These are phyloP conservation scores for Chalciporus chontae DNA, from an alignment of 768 basidiomycete genomes.

Conservation along the genomic window DNA sequence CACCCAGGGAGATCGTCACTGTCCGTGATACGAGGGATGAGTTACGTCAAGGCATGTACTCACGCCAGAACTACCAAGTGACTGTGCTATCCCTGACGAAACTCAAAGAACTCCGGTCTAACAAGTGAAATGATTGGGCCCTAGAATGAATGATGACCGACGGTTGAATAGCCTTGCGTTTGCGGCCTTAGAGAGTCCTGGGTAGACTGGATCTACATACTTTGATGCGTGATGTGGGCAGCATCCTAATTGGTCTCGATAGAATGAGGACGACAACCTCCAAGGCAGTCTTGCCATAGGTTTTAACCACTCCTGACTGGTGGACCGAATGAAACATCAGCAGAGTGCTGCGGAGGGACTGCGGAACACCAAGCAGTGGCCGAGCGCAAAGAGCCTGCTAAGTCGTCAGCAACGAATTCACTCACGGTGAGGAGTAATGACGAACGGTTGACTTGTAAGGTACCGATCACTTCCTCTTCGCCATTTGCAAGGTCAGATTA, in stretches of 20 bases:
- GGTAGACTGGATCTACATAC: background rate
- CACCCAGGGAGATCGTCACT: too few relatives aligned
- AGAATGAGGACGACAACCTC: background rate
- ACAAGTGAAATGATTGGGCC: background rate
- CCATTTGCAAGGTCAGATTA: slow-evolving; percentile 85
- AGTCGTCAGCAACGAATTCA: background rate
- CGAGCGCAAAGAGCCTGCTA: background rate
- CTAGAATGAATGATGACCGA: background rate
- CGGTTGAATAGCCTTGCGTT: too few relatives aligned
- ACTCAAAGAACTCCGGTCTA: too few relatives aligned
- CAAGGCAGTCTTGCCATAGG: background rate
- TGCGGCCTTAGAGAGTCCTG: background rate
- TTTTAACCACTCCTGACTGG: background rate
- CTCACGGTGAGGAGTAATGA: background rate
- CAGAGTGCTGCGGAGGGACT: background rate
- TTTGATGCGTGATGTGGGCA: background rate
- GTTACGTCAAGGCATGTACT: too few relatives aligned
- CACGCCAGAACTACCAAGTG: too few relatives aligned
- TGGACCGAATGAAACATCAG: background rate
- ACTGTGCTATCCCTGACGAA: background rate
- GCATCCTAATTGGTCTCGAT: background rate
- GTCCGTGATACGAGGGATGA: too few relatives aligned
- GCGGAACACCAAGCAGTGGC: background rate
- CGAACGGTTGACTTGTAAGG: background rate
- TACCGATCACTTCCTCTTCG: slow-evolving; percentile 60